Percentiles rank a stretch among this genome's conserved stretches.
phyloP scores from a whole-genome alignment of 1,139 yeast species.

The Blastobotrys elegans region DNA sequence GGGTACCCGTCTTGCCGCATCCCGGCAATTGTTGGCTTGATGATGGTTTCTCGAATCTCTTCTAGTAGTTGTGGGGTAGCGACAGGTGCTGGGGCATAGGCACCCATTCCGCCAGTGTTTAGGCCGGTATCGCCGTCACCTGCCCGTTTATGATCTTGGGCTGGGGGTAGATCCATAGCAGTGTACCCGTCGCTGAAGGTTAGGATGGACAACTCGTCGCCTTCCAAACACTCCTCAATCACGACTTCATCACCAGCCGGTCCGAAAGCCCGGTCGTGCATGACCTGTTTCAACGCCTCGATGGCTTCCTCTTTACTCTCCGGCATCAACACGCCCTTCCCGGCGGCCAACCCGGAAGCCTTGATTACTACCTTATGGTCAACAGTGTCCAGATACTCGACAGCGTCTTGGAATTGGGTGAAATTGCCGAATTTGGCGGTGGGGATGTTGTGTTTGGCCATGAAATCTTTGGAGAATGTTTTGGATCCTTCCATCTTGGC shows the following conservation, averaged over 20 bases:
- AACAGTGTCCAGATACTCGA: slow-evolving; percentile 56
- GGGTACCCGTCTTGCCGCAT: slow-evolving; percentile 96
- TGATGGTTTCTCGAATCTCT: slow-evolving; percentile 64
- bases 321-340: slow-evolving; percentile 97
- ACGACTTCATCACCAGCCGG: slow-evolving; percentile 95
- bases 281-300: slow-evolving; percentile 77
- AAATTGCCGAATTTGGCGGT: slow-evolving; percentile 88
- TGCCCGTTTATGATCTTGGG: slow-evolving; percentile 96
- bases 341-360: slow-evolving; percentile 98
- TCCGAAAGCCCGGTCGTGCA: slow-evolving; percentile 89
- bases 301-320: slow-evolving; percentile 77
- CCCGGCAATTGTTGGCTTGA: slow-evolving; percentile 91
- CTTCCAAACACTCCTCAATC: slow-evolving; percentile 92
- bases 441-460: slow-evolving; percentile 88
- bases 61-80: slow-evolving; percentile 66
- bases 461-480: slow-evolving; percentile 88
- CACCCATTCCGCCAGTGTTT: slow-evolving; percentile 99
- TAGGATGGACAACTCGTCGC: slow-evolving; percentile 91
- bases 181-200: slow-evolving; percentile 95
- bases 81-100: slow-evolving; percentile 96
- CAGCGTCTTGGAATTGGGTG: slow-evolving; percentile 69
- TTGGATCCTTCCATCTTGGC: slow-evolving; percentile 97
- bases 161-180: slow-evolving; percentile 86
- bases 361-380: slow-evolving; percentile 84
- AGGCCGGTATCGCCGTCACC: slow-evolving; percentile 92